A percentile compares a stretch with the other conserved stretches of the same genome.
Evolutionary conservation across 176 grass and related monocot genomes (phyloP).

Genomic region (Metroxylon sagu): DNA sequence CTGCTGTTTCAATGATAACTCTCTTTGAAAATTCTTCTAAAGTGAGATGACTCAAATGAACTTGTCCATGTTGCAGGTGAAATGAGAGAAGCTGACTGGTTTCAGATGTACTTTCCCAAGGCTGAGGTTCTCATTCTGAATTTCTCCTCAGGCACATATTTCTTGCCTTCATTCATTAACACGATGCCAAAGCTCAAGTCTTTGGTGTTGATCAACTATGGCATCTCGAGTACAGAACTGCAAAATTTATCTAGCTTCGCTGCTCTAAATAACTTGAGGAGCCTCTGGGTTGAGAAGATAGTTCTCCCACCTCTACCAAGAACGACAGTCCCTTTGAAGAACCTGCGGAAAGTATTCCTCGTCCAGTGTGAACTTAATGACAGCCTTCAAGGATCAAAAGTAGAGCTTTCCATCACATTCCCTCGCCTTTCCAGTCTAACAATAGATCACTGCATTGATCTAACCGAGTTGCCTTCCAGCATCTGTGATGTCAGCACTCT

Average conservation of each 20-base stretch:
- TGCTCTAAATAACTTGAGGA: conserved; percentile 50
- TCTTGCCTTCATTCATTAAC: conserved; percentile 62
- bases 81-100: conserved; percentile 96
- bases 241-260: conserved; percentile 66
- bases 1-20: too few species aligned
- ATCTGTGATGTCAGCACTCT: conserved; percentile 73
- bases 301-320: conserved; percentile 65
- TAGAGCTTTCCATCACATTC: conserved; percentile 78
- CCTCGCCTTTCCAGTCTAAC: conserved; percentile 73
- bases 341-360: conserved; percentile 71
- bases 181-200: conserved; percentile 87
- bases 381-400: conserved; percentile 61
- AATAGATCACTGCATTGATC: conserved; percentile 83
- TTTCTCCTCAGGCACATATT: conserved; percentile 64
- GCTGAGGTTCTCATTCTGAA: conserved; percentile 95
- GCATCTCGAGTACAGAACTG: conserved; percentile 33
- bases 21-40: neutral
- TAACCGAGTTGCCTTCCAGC: conserved; percentile 67
- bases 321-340: conserved; percentile 78
- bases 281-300: conserved; percentile 92
- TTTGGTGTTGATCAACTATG: conserved; percentile 82
- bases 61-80: conserved; percentile 47
- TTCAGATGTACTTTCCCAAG: conserved; percentile 83
- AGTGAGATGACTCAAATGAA: neutral
- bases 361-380: conserved; percentile 64